Evolutionary conservation across 106 monocot species (phyloP).

Genomic region (Xerophyta viscosa): DNA sequence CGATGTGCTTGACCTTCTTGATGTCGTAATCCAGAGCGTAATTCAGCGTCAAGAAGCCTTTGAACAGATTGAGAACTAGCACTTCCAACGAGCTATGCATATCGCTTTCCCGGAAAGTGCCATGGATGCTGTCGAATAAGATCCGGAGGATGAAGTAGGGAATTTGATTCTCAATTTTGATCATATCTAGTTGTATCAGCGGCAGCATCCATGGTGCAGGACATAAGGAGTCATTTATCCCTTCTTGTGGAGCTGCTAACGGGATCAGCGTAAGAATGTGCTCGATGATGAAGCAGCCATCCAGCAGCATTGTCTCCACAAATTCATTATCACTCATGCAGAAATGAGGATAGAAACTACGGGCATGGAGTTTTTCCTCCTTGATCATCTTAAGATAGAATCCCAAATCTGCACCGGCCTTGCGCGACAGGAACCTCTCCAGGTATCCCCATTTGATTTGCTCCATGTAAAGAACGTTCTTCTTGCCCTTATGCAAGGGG

Average conservation of each 20-base stretch:
- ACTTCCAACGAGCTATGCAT: no score
- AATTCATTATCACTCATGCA: not conserved
- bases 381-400: not conserved
- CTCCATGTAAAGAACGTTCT: not conserved
- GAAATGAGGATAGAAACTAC: not conserved
- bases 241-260: no score
- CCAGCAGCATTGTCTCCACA: conserved; percentile 3
- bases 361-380: not conserved
- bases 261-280: not conserved
- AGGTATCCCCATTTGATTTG: conserved; percentile 12
- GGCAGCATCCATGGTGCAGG: no score
- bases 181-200: not conserved
- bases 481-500: conserved; percentile 9
- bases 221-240: no score
- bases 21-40: no score
- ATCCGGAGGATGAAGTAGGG: not conserved
- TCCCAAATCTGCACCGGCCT: not conserved
- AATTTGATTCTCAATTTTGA: not conserved
- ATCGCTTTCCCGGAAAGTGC: no score
- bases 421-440: not conserved
- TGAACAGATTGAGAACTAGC: no score
- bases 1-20: no score
- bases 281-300: conserved; percentile 11
- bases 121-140: not conserved
- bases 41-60: no score